Percentiles rank a stretch among this genome's conserved stretches.
These are phyloP conservation scores for Exophiala xenobiotica DNA, from an alignment of 2,329 filamentous ascomycete species.

Conservation along the genomic window DNA sequence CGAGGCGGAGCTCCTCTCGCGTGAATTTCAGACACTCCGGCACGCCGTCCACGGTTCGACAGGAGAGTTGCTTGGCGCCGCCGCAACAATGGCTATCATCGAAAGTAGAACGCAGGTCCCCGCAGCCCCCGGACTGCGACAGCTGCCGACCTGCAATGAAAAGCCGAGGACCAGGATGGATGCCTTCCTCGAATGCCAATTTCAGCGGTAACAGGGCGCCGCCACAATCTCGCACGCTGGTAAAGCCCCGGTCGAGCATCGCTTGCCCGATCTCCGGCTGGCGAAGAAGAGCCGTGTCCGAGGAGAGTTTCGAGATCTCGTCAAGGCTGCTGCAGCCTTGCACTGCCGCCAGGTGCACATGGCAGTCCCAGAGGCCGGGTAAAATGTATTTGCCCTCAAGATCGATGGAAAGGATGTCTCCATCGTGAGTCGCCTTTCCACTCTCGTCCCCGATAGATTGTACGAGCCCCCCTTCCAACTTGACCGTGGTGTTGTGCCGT, in stretches of 20 bases:
- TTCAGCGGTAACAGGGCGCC: slow-evolving; percentile 58
- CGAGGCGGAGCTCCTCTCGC: slow-evolving; percentile 56
- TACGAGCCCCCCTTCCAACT: slow-evolving; percentile 39
- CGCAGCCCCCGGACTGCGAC: slow-evolving; percentile 60
- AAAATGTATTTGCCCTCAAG: slow-evolving; percentile 47
- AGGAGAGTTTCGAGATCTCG: slow-evolving; percentile 40
- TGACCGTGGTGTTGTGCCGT: slow-evolving; percentile 34
- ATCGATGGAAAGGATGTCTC: slow-evolving; percentile 39
- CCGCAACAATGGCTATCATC: slow-evolving; percentile 43
- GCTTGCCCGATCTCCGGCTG: slow-evolving; percentile 51
- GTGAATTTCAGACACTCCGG: slow-evolving; percentile 54
- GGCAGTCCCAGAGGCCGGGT: slow-evolving; percentile 55
- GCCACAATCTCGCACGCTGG: slow-evolving; percentile 58
- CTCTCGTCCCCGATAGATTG: slow-evolving; percentile 24
- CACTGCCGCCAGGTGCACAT: slow-evolving; percentile 50
- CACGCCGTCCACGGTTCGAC: slow-evolving; percentile 54
- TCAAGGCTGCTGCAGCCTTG: slow-evolving; percentile 44
- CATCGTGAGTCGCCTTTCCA: slow-evolving; percentile 18
- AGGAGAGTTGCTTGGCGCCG: slow-evolving; percentile 44
- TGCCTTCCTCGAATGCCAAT: slow-evolving; percentile 56
- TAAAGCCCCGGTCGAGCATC: slow-evolving; percentile 60
- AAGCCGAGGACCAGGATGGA: slow-evolving; percentile 56
- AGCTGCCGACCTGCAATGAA: slow-evolving; percentile 58
- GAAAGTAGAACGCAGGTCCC: slow-evolving; percentile 48
- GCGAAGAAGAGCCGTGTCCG: slow-evolving; percentile 39